phyloP scores from a whole-genome alignment of 208 protist species.

The Leishmania major region DNA sequence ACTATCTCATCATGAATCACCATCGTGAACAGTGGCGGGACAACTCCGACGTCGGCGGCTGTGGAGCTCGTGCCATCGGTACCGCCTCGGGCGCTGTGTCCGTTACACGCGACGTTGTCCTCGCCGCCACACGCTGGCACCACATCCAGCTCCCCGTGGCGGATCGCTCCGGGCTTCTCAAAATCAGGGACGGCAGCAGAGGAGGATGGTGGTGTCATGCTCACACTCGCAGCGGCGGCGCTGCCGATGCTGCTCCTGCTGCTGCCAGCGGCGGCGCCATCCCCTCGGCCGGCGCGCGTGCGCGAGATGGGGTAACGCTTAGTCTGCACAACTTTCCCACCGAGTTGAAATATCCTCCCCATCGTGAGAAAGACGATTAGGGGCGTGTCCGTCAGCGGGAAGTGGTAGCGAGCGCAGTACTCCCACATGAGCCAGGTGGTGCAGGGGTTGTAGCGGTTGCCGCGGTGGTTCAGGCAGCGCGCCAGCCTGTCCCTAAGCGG shows the following conservation, averaged over 20 bases:
- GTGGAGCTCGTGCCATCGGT: neutral
- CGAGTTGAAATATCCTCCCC: slow-evolving; percentile 30
- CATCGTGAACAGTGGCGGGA: slow-evolving; percentile 50
- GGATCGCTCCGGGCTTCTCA: neutral
- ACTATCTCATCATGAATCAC: slow-evolving; percentile 47
- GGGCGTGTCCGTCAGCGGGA: slow-evolving; percentile 4
- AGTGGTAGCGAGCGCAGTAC: slow-evolving; percentile 54
- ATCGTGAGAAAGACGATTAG: slow-evolving; percentile 45
- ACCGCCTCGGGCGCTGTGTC: neutral
- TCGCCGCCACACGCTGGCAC: neutral
- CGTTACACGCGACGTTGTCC: neutral
- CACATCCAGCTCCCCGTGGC: slow-evolving; percentile 3
- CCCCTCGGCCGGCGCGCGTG: neutral
- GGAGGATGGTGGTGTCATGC: neutral
- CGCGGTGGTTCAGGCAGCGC: slow-evolving; percentile 37
- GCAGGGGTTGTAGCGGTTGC: slow-evolving; percentile 38
- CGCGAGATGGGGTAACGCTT: neutral
- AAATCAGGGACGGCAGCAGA: neutral
- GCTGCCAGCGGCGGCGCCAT: neutral
- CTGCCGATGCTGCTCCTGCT: neutral
- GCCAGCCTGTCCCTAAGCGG: neutral
- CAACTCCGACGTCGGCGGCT: neutral
- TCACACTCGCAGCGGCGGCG: neutral
- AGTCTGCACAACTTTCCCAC: slow-evolving; percentile 9
- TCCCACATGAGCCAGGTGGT: slow-evolving; percentile 52